These are phyloP conservation scores for Fusarium robinianum DNA, from an alignment of 2,329 filamentous ascomycete genomes.

Conservation along the genomic window DNA sequence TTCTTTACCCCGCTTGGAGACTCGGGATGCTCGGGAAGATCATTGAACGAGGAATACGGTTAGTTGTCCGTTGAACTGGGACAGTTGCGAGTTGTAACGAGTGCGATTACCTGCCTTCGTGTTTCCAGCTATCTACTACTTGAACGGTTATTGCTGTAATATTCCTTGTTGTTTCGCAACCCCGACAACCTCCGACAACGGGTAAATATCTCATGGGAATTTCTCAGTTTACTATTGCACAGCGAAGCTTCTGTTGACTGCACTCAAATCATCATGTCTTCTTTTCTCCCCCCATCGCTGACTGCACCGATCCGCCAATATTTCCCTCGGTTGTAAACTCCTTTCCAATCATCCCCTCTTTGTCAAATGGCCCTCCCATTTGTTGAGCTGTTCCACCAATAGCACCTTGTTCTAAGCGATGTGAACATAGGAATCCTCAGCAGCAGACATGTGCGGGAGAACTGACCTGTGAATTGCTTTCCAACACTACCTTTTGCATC, in stretches of 20 bases:
- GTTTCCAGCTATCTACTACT: too few relatives aligned
- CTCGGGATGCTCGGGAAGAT: slow-evolving; percentile 21
- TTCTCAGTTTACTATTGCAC: not conserved
- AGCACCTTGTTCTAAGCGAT: slow-evolving; percentile 47
- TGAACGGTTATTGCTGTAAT: too few relatives aligned
- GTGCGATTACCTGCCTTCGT: too few relatives aligned
- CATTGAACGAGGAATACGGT: too few relatives aligned
- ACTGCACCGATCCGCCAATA: slow-evolving; percentile 59
- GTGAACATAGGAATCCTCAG: not conserved
- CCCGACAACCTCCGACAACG: too few relatives aligned
- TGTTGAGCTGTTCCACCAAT: slow-evolving; percentile 56
- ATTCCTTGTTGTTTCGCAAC: too few relatives aligned
- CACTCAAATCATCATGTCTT: slow-evolving; percentile 17
- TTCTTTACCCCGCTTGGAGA: slow-evolving; percentile 14
- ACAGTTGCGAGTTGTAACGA: too few relatives aligned
- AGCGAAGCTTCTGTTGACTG: too few relatives aligned
- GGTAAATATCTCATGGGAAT: not conserved
- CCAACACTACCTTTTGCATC: slow-evolving; percentile 57
- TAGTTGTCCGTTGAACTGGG: slow-evolving; percentile 1
- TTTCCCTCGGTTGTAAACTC: slow-evolving; percentile 59
- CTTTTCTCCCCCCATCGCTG: slow-evolving; percentile 47
- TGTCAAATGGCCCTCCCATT: slow-evolving; percentile 54
- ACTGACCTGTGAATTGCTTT: slow-evolving; percentile 58
- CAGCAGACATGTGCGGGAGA: rapidly evolving
- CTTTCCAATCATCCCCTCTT: slow-evolving; percentile 58